Base-by-base conservation (phyloP, 192 early-diverging fungal species). In the Oehlia diaphana region DNA sequence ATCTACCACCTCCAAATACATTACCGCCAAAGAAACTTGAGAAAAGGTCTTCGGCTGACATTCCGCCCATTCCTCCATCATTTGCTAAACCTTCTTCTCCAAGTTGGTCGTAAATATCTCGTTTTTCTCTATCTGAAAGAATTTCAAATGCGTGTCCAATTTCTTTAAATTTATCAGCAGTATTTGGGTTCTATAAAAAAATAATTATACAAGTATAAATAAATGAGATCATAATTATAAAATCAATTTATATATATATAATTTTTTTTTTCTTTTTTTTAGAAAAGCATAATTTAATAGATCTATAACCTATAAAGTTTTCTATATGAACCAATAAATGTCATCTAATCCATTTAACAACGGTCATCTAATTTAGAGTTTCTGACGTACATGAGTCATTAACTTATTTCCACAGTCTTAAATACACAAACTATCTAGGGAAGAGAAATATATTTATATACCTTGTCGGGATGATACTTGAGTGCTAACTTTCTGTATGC, bases 81-180 rank as follows among this genome's bases (percentile, higher is more conserved):
- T 92, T 96, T 81, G 89, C 93, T 53, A 92, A 83, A 72, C 96
- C 96, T 78, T 97, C 96, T 84, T 98, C 96, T 71, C 97, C 96
- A 82, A 89, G 98, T 81, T 93, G 91, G 82, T 99, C 98, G 85
- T 99, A 99, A 76, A 95, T 89, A 72, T 91, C 86, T 72, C 96
- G 91, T 87, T 97, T 97, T 37, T 98, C 87, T 69, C 89, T 63
- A 85, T 99, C 97, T 16, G 95, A 96, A 35, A 99, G 92, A 72
- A 95, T 91, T 82, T 99, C 97, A 82, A 97, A 99, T 12, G 98
- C 97, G 84, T 98, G 96, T 63, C 95, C 96, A 79, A 99, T 96
- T 76, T 99, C 97, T 87, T 99, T 98, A 90, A 99, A 99, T 83
- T 92, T 92, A 44, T 97, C 96, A 66, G 90, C 93, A 49, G 95